phyloP scores from a whole-genome alignment of 495 filamentous ascomycete genomes.

The Penicillium atrosanguineum region DNA sequence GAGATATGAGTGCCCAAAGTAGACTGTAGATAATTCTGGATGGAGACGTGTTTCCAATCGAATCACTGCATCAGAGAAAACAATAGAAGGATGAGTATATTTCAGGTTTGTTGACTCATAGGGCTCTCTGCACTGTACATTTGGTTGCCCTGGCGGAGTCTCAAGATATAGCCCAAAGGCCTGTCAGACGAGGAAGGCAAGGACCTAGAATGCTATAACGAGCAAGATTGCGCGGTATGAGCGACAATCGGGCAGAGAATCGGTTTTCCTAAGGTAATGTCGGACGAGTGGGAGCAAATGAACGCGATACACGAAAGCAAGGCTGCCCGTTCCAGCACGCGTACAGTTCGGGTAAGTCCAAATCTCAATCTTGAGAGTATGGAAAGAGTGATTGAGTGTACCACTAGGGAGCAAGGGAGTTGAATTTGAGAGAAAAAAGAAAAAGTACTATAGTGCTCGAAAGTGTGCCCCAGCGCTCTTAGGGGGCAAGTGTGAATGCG shows the following conservation, averaged over 20 bases:
- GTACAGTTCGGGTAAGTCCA: conserved; percentile 27
- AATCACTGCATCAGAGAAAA: conserved; percentile 18
- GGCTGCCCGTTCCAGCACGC: conserved; percentile 23
- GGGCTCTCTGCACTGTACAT: conserved; percentile 34
- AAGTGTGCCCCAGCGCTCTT: conserved; percentile 6
- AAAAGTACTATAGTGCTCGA: conserved; percentile 8
- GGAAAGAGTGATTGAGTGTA: conserved; percentile 9
- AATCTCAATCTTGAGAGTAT: conserved; percentile 15
- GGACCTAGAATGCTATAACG: conserved; percentile 8
- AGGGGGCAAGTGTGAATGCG: conserved; percentile 10
- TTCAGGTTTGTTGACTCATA: conserved; percentile 32
- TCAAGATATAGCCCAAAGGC: conserved; percentile 40
- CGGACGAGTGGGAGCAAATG: conserved; percentile 35
- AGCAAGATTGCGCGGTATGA: conserved; percentile 15
- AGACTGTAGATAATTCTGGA: conserved; percentile 6
- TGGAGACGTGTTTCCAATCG: conserved; percentile 47
- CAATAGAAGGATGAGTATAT: conserved; percentile 27
- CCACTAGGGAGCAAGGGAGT: background rate
- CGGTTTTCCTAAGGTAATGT: conserved; percentile 18
- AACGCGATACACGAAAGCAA: conserved; percentile 34
- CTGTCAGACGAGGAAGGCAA: conserved; percentile 10
- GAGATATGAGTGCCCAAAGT: conserved; percentile 37
- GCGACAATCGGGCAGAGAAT: conserved; percentile 24
- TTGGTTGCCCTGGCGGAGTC: conserved; percentile 30
- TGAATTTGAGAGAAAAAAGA: conserved; percentile 1